Evolutionary conservation across 1,139 yeast species (phyloP), one percentile per base, ranked within the genome.

Genomic region (Candida anutae): DNA sequence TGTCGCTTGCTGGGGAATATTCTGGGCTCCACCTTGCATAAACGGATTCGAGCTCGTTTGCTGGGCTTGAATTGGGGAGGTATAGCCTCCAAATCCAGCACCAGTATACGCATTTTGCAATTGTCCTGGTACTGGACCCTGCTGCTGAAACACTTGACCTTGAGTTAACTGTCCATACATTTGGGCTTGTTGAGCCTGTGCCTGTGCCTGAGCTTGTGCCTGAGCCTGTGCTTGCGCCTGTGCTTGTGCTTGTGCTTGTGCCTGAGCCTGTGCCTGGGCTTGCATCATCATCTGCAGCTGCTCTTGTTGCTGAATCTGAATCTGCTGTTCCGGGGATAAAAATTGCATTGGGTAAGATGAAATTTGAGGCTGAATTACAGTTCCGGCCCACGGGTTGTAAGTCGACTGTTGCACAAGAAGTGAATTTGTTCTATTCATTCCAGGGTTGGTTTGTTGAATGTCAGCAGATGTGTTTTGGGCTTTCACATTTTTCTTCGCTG

Each of bases 1-100:
- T n/a, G 16, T 23, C n/a, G 27, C 10, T 22, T 33, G 41, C 33
- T 16, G 38, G 35, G 18, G 42, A 31, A 28, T 36, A 29, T 23
- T 35, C 25, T 26, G 37, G 24, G 47, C 32, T 16, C 33, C 10
- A 11, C 40, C 21, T 14, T 28, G 38, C 28, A 30, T 17, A 15
- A 39, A 39, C 13, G 39, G 43, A 19, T 36, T 36, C 12, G 40
- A 31, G 25, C 19, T 55, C 5, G 51, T 43, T 22, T 47, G 27
- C 17, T 43, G 48, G 28, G 45, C 40, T 26, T 34, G 42, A 30
- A 42, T 24, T 28, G 52, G 59, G 19, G 57, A 51, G 5, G 60
- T 58, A 42, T 67, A 68, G 4, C 76, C 76, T 12, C 78, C 77
- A 50, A 71, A 72, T 0, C 80, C 80, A 23, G 63, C 62, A 8